phyloP scores from a whole-genome alignment of 2,329 filamentous ascomycete species.

The Fusarium humuli region DNA sequence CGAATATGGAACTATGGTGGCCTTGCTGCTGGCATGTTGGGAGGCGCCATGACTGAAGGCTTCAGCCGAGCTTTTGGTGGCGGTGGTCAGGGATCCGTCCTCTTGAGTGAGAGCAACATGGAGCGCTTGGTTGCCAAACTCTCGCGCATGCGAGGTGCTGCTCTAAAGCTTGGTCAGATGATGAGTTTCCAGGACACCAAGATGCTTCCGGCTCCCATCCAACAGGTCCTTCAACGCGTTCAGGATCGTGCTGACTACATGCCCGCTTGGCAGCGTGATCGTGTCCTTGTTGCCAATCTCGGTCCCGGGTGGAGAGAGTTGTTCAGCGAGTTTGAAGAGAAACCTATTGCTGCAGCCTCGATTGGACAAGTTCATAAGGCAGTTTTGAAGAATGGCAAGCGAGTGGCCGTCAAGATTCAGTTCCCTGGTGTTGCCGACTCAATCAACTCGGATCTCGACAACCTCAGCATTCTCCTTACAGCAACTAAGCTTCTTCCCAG shows the following conservation, averaged over 20 bases:
- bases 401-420: conserved; percentile 95
- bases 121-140: conserved; percentile 92
- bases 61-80: conserved; percentile 83
- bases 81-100: conserved; percentile 75
- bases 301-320: conserved; percentile 86
- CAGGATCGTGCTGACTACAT: conserved; percentile 98
- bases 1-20: conserved; percentile 96
- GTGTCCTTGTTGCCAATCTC: conserved; percentile 82
- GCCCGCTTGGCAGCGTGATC: conserved; percentile 91
- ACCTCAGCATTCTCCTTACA: conserved; percentile 88
- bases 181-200: conserved; percentile 98
- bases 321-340: conserved; percentile 87
- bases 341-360: conserved; percentile 92
- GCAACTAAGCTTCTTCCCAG: conserved; percentile 91
- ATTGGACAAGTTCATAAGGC: conserved; percentile 97
- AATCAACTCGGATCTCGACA: conserved; percentile 96
- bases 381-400: conserved; percentile 76
- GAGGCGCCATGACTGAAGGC: conserved; percentile 88
- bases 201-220: conserved; percentile 88
- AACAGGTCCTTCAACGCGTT: conserved; percentile 90
- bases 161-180: conserved; percentile 97
- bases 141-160: conserved; percentile 95
- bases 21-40: conserved; percentile 93
- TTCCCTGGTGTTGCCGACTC: conserved; percentile 96
- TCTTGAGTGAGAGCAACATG: conserved; percentile 91